A percentile compares a stretch with the other conserved stretches of the same genome.
These are phyloP conservation scores for Monosporascus sp. DNA, from an alignment of 2,329 filamentous ascomycete species.

Conservation along the genomic window DNA sequence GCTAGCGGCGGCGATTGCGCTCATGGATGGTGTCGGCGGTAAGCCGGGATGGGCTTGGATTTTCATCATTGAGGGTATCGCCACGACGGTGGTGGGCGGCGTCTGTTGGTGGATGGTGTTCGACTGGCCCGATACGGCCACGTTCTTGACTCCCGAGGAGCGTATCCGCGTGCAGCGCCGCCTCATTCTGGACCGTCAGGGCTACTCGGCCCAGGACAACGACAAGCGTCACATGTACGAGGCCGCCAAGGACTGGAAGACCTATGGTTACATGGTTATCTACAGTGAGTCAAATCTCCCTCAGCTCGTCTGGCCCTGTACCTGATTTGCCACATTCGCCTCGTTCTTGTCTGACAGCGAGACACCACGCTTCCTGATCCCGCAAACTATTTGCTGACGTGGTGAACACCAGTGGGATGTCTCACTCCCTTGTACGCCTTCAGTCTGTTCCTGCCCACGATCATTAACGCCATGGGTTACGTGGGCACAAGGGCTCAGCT, in stretches of 20 bases:
- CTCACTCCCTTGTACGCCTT: neutral
- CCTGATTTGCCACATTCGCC: too few relatives aligned
- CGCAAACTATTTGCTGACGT: neutral
- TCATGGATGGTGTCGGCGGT: conserved; percentile 45
- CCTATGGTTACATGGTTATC: conserved; percentile 36
- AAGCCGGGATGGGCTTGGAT: conserved; percentile 42
- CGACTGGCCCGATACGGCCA: conserved; percentile 31
- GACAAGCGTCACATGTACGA: conserved; percentile 46
- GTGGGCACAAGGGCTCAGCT: conserved; percentile 29
- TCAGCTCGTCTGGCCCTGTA: neutral
- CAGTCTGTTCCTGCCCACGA: conserved; percentile 33
- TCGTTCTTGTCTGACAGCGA: too few relatives aligned
- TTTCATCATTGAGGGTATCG: conserved; percentile 43
- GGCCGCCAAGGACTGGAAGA: conserved; percentile 40
- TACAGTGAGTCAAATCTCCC: conserved; percentile 24
- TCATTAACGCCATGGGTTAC: conserved; percentile 32
- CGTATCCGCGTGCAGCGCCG: conserved; percentile 12
- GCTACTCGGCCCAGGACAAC: conserved; percentile 36
- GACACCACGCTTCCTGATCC: too few relatives aligned
- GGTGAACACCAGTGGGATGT: conserved; percentile 1
- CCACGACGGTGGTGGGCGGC: conserved; percentile 37
- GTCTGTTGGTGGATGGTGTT: conserved; percentile 39
- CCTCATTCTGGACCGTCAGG: conserved; percentile 4
- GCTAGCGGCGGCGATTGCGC: conserved; percentile 44
- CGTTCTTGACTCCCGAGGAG: conserved; percentile 42